These are phyloP conservation scores for Phytophthora quininea DNA, from an alignment of 352 stramenopile species.

Conservation along the genomic window DNA sequence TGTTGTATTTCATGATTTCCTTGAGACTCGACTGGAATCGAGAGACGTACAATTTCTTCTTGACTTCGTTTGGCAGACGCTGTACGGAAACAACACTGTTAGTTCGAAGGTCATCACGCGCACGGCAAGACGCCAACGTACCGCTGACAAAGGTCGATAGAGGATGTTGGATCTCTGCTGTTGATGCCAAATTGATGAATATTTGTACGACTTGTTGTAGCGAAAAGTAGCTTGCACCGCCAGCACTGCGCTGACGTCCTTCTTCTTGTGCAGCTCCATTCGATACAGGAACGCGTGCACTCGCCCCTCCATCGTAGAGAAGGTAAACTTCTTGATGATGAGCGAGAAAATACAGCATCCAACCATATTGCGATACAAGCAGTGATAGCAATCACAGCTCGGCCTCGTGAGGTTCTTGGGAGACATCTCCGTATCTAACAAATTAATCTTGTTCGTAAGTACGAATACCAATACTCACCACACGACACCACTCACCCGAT, in stretches of 20 bases:
- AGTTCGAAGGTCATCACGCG: background rate
- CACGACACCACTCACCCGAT: conserved; percentile 47
- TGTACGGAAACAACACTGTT: conserved; percentile 12
- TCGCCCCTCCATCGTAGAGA: conserved; percentile 66
- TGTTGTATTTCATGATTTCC: conserved; percentile 83
- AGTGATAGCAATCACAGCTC: conserved; percentile 35
- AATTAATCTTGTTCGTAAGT: background rate
- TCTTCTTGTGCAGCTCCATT: conserved; percentile 66
- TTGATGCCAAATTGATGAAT: conserved; percentile 74
- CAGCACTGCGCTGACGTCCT: conserved; percentile 67
- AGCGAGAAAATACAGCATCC: conserved; percentile 59
- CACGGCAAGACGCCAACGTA: conserved; percentile 22
- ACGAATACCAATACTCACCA: too few species aligned
- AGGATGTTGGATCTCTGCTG: conserved; percentile 44
- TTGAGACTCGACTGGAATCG: conserved; percentile 72
- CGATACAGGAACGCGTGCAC: conserved; percentile 71
- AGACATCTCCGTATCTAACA: conserved; percentile 53
- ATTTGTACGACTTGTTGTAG: conserved; percentile 68
- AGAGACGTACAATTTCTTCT: conserved; percentile 75
- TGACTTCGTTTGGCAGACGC: conserved; percentile 75
- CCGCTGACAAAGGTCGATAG: conserved; percentile 65
- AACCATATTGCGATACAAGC: conserved; percentile 43
- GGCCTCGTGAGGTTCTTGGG: conserved; percentile 33
- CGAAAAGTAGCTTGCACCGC: conserved; percentile 72
- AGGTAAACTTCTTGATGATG: conserved; percentile 67